Evolutionary conservation across 2,329 filamentous ascomycete genomes (phyloP), one percentile per base, ranked within the genome.

Genomic region (Neocatenulostroma microsporum): DNA sequence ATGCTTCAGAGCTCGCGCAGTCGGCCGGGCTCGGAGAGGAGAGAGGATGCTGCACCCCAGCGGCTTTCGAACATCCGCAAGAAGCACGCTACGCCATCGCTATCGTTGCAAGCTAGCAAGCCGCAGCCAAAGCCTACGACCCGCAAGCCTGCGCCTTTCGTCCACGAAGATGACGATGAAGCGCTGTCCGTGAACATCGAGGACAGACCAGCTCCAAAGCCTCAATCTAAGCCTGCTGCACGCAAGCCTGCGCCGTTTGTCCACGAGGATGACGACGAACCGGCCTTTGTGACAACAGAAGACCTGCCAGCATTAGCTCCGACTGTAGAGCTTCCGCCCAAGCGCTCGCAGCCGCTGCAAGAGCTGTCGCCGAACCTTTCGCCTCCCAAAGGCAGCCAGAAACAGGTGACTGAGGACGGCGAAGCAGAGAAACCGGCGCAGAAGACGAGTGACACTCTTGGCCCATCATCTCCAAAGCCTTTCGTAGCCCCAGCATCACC

Each of bases 61-160:
- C 52, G 55, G 14, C 47, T 60, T 9, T 58, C 56, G 6, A 54
- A 50, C 15, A 51, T 47, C 10, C 49, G 55, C 21, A 56, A 47
- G 26, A 48, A 52, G 13, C 50, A 49, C 27, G 35, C 47, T 3
- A 54, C 55, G n/a, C 49, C 55, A 11, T 43, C 53, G 9, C 41
- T 58, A 19, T 34, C 46, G 3, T 41, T 58, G 24, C 44, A 53
- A 41, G 36, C 40, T 40, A 34, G 21, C n/a, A 35, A 29, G 21
- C 25, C 39, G n/a, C 25, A 20, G 12, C 7, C 27, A 34, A n/a
- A n/a, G n/a, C 18, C 11, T 10, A 20, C 30, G 30, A 4, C 20
- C 20, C 30, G 30, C 30, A n/a, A n/a, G n/a, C n/a, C n/a, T n/a
- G n/a, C n/a, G n/a, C n/a, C n/a, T n/a, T n/a, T n/a, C n/a, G n/a